A percentile compares a stretch with the other conserved stretches of the same genome.
These are phyloP conservation scores for Solanum lycopersicoides DNA, from an alignment of 257 asterid species.

Conservation along the genomic window DNA sequence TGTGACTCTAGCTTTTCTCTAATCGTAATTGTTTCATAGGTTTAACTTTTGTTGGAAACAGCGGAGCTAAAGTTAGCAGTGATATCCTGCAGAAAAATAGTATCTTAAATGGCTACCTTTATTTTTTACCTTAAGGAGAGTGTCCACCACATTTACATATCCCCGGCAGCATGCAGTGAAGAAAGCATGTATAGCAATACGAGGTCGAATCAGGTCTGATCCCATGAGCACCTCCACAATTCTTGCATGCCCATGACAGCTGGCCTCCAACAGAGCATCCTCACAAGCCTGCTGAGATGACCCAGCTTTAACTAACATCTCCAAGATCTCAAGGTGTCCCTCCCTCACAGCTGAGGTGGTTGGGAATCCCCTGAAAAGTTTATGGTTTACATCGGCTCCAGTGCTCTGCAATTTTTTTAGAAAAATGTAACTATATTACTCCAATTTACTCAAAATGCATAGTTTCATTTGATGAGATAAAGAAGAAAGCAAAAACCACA, in stretches of 20 bases:
- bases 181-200: slow-evolving; percentile 56
- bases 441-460: neutral
- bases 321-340: slow-evolving; percentile 52
- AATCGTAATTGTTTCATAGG: neutral
- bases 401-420: slow-evolving; percentile 15
- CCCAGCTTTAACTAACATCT: slow-evolving; percentile 66
- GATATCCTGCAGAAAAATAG: neutral
- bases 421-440: neutral
- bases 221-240: slow-evolving; percentile 52
- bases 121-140: slow-evolving; percentile 48
- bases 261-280: slow-evolving; percentile 70
- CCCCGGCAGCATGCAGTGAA: slow-evolving; percentile 74
- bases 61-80: neutral
- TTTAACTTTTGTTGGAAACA: neutral
- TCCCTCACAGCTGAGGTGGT: slow-evolving; percentile 70
- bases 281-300: slow-evolving; percentile 85
- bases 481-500: neutral
- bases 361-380: slow-evolving; percentile 53
- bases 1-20: neutral
- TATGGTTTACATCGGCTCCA: slow-evolving; percentile 73
- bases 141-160: slow-evolving; percentile 42
- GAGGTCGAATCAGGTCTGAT: slow-evolving; percentile 69
- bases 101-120: neutral
- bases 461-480: neutral
- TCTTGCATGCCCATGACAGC: slow-evolving; percentile 57